Base-by-base conservation (phyloP, 352 stramenopile genomes). In the Globisporangium paroecandrum region DNA sequence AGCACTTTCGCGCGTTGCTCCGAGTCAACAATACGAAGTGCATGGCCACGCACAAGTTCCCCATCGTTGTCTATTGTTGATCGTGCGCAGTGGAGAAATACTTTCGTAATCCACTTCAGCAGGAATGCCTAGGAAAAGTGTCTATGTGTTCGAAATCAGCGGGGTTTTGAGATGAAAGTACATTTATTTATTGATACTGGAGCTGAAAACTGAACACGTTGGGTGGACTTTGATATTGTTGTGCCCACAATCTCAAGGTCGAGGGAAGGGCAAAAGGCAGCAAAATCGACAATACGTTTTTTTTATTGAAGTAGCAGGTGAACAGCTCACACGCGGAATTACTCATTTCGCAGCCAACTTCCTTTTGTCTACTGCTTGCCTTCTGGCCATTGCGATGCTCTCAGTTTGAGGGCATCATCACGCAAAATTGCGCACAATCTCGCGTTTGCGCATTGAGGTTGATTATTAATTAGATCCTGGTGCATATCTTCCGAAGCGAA, bases 21-120 rank as follows among this genome's bases (percentile, higher is more conserved):
- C 55, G n/a, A 24, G 29, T 61, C 55, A 61, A 61, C 20, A 61
- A 61, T 61, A 61, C 55, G 55, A 51, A n/a, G 27, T 32, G 54
- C 54, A 38, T 65, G 43, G 38, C 10, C 29, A 46, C 59, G 54
- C 46, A 57, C 1, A 18, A 15, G 25, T 32, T 46, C 27, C 3
- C 38, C 22, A 56, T 56, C 22, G 29, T 32, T 4, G 25, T n/a
- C 53, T n/a, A 58, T 58, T 65, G 34, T 65, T 65, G 59, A 65
- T 65, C 25, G 59, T 53, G 27, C 58, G 20, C 5, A 34, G 4
- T 34, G 18, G 3, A 24, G 12, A 15, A 46, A 41, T 59, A 27
- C 46, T 55, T 9, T 57, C 59, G 18, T 27, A 10, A 47, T 41
- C 18, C 4, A 13, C 53, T 15, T 1, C 13, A 8, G 0, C 18